These are phyloP conservation scores for Brassica juncea DNA, from an alignment of 345 rosid genomes.

Conservation along the genomic window DNA sequence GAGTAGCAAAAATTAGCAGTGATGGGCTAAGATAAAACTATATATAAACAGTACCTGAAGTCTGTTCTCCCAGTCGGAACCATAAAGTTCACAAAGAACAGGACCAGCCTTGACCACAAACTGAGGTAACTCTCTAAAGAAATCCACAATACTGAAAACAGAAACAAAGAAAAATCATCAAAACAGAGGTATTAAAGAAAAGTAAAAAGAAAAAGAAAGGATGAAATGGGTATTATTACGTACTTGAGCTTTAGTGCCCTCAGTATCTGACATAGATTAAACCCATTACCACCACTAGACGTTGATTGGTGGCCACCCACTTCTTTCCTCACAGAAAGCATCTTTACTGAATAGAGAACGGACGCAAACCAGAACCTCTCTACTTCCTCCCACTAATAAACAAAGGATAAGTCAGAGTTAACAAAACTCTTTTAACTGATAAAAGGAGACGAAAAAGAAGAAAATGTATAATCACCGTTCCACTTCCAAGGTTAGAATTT, in stretches of 20 bases:
- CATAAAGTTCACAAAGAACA: slow-evolving; percentile 58
- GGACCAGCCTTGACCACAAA: slow-evolving; percentile 82
- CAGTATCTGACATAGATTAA: slow-evolving; percentile 71
- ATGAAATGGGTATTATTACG: slow-evolving; percentile 21
- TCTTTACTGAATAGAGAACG: slow-evolving; percentile 63
- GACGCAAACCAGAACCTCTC: slow-evolving; percentile 87
- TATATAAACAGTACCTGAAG: slow-evolving; percentile 65
- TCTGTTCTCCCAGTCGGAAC: slow-evolving; percentile 80
- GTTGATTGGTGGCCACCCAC: slow-evolving; percentile 28
- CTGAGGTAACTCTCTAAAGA: slow-evolving; percentile 89
- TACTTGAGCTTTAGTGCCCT: slow-evolving; percentile 82
- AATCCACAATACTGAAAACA: slow-evolving; percentile 68
- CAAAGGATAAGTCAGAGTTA: not conserved
- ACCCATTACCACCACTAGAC: slow-evolving; percentile 43
- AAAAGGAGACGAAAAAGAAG: not conserved
- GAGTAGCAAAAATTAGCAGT: not conserved
- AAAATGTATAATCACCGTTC: slow-evolving; percentile 47
- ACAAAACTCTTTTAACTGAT: slow-evolving; percentile 26
- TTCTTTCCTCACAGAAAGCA: slow-evolving; percentile 51
- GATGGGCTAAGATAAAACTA: not conserved
- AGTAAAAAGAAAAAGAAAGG: not conserved
- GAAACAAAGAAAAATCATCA: slow-evolving; percentile 12
- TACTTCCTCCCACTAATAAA: slow-evolving; percentile 70
- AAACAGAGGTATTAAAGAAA: not conserved
- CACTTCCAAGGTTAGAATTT: slow-evolving; percentile 58